phyloP scores from a whole-genome alignment of 768 basidiomycete species.

The Leccinum longicurvipes region DNA sequence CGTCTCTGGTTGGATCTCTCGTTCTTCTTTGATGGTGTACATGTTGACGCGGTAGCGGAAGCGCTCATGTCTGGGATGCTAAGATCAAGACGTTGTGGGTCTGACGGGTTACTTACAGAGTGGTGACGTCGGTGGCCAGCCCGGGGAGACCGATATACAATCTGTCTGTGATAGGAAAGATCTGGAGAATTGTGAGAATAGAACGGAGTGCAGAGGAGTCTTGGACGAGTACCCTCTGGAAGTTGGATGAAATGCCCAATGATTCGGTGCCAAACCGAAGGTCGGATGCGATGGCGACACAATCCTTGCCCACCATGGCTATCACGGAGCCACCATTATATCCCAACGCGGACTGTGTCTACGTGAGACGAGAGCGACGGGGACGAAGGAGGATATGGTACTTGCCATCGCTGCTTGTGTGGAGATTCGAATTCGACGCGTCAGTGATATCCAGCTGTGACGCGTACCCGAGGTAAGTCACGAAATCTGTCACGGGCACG shows the following conservation, averaged over 20 bases:
- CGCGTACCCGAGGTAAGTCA: constrained; percentile 16
- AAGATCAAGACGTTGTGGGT: not conserved
- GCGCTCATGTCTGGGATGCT: constrained; percentile 65
- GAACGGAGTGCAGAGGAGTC: constrained; percentile 12
- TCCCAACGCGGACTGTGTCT: constrained; percentile 77
- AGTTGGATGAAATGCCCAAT: constrained; percentile 84
- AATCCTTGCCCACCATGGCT: constrained; percentile 99
- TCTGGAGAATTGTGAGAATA: constrained; percentile 41
- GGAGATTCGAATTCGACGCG: constrained; percentile 17
- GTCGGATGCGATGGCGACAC: constrained; percentile 98
- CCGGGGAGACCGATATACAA: constrained; percentile 91
- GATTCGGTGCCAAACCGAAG: constrained; percentile 86
- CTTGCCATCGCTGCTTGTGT: constrained; percentile 22
- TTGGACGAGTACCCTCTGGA: constrained; percentile 73
- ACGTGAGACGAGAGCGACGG: constrained; percentile 3
- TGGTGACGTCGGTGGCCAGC: constrained; percentile 89
- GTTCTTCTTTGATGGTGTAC: constrained; percentile 99
- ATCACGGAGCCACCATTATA: constrained; percentile 97
- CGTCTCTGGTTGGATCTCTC: constrained; percentile 93
- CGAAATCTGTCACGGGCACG: constrained; percentile 7
- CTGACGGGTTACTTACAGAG: constrained; percentile 56
- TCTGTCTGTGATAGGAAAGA: constrained; percentile 91
- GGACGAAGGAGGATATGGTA: not conserved
- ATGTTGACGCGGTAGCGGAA: constrained; percentile 96
- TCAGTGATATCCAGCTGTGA: constrained; percentile 19